These are phyloP conservation scores for Xanthoconium separans DNA, from an alignment of 1,284 basidiomycete genomes.

Conservation along the genomic window DNA sequence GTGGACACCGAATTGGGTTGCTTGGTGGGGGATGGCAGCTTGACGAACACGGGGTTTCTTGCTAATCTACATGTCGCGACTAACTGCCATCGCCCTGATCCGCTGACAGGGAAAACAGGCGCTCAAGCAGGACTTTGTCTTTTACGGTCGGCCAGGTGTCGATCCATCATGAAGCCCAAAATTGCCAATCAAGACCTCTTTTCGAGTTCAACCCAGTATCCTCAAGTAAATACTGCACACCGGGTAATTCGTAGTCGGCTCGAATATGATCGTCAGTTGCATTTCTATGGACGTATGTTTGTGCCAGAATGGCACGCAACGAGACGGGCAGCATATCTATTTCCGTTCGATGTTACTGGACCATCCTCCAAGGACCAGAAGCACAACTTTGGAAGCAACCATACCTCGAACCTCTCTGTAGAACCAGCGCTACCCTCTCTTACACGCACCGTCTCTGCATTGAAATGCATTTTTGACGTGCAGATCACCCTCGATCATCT, in stretches of 20 bases:
- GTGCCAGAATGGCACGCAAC: too few relatives aligned
- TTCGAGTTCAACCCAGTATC: neutral
- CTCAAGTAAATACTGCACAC: neutral
- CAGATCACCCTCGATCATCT: conserved; percentile 1
- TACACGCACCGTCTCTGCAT: too few relatives aligned
- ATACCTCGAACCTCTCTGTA: too few relatives aligned
- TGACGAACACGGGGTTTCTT: conserved; percentile 35
- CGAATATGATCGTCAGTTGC: too few relatives aligned
- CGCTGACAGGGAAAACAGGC: conserved; percentile 43
- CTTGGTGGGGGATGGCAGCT: conserved; percentile 33
- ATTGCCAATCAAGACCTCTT: fast-evolving
- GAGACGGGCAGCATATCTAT: neutral
- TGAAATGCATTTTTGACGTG: neutral
- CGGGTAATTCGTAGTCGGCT: neutral
- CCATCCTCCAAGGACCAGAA: neutral
- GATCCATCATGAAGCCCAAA: conserved; percentile 38
- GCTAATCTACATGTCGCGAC: conserved; percentile 44
- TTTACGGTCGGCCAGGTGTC: conserved; percentile 13
- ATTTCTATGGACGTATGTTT: too few relatives aligned
- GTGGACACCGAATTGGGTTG: conserved; percentile 40
- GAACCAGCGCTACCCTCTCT: too few relatives aligned
- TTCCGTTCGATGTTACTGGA: neutral
- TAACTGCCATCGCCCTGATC: conserved; percentile 39
- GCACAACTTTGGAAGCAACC: neutral
- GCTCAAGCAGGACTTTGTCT: conserved; percentile 41